These are phyloP conservation scores for Diaporthe ampelina DNA, from an alignment of 2,329 filamentous ascomycete species.

Conservation along the genomic window DNA sequence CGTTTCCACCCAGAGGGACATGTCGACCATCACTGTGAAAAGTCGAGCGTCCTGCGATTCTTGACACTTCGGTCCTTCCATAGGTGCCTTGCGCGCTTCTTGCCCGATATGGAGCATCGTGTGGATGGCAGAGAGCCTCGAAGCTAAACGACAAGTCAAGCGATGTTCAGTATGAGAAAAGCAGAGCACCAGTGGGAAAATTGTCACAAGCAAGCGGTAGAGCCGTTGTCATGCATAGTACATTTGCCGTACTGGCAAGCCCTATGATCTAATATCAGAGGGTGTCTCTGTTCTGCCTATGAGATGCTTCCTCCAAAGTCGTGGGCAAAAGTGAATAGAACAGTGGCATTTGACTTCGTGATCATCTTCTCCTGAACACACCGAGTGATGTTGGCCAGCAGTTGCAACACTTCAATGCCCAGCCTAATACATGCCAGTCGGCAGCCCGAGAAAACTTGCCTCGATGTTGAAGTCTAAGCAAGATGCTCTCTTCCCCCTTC, in stretches of 20 bases:
- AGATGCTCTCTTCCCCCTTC: constrained; percentile 24
- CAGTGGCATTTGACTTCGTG: constrained; percentile 39
- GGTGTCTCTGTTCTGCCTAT: constrained; percentile 42
- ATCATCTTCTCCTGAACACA: constrained; percentile 36
- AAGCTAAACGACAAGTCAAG: neutral
- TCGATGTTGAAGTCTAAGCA: constrained; percentile 40
- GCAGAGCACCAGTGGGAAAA: neutral
- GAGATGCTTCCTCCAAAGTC: constrained; percentile 42
- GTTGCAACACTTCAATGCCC: constrained; percentile 36
- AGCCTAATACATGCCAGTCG: constrained; percentile 37
- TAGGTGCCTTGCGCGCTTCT: neutral
- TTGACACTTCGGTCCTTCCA: neutral
- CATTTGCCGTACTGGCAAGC: constrained; percentile 40
- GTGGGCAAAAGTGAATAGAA: constrained; percentile 42
- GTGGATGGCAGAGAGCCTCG: too few species aligned
- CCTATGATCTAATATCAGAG: constrained; percentile 44
- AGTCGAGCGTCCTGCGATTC: too few species aligned
- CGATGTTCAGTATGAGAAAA: neutral
- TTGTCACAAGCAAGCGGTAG: neutral
- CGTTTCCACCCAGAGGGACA: neutral
- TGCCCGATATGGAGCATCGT: neutral
- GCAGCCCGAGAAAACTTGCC: constrained; percentile 38
- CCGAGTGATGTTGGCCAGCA: constrained; percentile 28
- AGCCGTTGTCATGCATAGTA: constrained; percentile 36
- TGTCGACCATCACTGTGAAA: neutral